A percentile compares a stretch with the other conserved stretches of the same genome.
Conservation (phyloP, 1,284 basidiomycete genomes). For the Cryptococcus jaspeensis region DNA sequence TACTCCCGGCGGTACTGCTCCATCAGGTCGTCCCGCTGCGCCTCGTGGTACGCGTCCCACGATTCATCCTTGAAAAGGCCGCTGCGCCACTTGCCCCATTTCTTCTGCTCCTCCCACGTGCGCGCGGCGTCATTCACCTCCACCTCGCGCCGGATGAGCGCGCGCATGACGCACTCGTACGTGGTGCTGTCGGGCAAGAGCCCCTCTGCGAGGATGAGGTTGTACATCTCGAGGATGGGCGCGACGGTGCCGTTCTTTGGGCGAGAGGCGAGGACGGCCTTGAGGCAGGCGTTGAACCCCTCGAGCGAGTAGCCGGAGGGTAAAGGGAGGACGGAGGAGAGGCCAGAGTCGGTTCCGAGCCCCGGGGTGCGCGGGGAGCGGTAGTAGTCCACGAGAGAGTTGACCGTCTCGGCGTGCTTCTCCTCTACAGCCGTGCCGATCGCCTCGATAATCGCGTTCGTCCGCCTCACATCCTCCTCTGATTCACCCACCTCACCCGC, state of each 20-base stretch:
- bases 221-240: slow-evolving; percentile 68
- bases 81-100: slow-evolving; percentile 27
- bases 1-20: slow-evolving; percentile 56
- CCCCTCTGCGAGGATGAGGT: slow-evolving; percentile 67
- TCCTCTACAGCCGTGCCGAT: slow-evolving; percentile 4
- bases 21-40: slow-evolving; percentile 14
- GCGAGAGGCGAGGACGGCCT: slow-evolving; percentile 59
- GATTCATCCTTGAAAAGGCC: slow-evolving; percentile 5
- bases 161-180: slow-evolving; percentile 67
- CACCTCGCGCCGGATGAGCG: slow-evolving; percentile 68
- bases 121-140: slow-evolving; percentile 62
- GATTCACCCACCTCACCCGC: neutral
- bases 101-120: slow-evolving; percentile 49
- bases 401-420: neutral
- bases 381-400: slow-evolving; percentile 28
- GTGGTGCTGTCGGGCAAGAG: slow-evolving; percentile 67
- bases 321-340: slow-evolving; percentile 28
- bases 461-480: slow-evolving; percentile 1
- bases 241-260: slow-evolving; percentile 60
- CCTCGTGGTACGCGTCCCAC: slow-evolving; percentile 7
- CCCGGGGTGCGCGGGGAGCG: slow-evolving; percentile 19
- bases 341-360: slow-evolving; percentile 14
- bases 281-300: slow-evolving; percentile 68
- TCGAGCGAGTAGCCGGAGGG: slow-evolving; percentile 31
- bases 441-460: slow-evolving; percentile 7